Evolutionary conservation across 2,329 filamentous ascomycete genomes (phyloP), one percentile per base, ranked within the genome.

Genomic region (Sclerotinia glacialis): DNA sequence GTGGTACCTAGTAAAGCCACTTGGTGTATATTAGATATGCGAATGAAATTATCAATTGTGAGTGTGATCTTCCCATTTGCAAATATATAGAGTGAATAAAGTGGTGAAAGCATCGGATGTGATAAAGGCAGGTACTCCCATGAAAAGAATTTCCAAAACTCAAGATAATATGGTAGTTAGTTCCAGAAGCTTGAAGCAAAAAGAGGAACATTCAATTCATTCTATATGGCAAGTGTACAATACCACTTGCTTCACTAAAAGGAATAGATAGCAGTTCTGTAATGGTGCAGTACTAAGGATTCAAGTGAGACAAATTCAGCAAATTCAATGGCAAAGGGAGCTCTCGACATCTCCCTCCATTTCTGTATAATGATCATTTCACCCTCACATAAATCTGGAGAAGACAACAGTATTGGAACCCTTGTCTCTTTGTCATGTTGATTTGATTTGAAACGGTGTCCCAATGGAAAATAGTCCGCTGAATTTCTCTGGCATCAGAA

Each of bases 51-150:
- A 40, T 49, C 21, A 21, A 7, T 11, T 56, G 34, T 26, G 21
- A 16, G 42, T 56, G 53, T 40, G 34, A 34, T 40, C 53, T 21
- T 56, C 42, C 23, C 14, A 56, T 12, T 26, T 56, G 31, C 34
- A 56, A 16, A 5, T 56, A 40, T 42, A 55, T 55, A 16, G 42
- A 14, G 52, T 54, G 42, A 44, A 18, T 34, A 8, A 34, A 34
- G 31, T 37, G 37, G 37, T 37, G 37, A 37, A 37, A 21, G 7
- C n/a, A n/a, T 47, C 31, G 8, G 16, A 40, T 56, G 42, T 47
- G 28, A 46, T 58, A 47, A 56, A n/a, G 21, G 61, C 61, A 58
- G 61, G 61, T 47, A 5, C 26, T 16, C 14, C n/a, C 50, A 47
- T 64, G 50, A 26, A 34, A 14, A 28, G 14, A 4, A 26, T 34